Conservation (phyloP, 306 rosid species). For the Ormosia emarginata region DNA sequence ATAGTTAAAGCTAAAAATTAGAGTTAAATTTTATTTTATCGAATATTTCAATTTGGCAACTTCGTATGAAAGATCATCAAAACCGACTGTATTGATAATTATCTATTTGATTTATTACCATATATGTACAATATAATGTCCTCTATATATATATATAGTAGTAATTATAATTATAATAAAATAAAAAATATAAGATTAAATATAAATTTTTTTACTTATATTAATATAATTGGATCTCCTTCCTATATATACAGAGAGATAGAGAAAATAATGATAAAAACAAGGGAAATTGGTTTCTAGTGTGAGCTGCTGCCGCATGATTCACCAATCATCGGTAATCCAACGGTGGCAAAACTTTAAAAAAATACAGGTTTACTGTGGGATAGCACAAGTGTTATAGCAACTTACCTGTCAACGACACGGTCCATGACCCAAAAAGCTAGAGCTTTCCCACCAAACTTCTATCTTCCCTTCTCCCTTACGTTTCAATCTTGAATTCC, state of each 20-base stretch:
- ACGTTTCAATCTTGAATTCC: constrained; percentile 31
- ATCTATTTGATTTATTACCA: background rate
- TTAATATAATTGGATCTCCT: too few relatives aligned
- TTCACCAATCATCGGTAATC: background rate
- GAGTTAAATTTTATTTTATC: too few relatives aligned
- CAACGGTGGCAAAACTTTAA: background rate
- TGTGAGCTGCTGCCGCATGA: background rate
- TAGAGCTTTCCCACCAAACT: constrained; percentile 37
- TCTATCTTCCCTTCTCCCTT: constrained; percentile 7
- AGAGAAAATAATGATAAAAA: too few relatives aligned
- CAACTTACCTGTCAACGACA: background rate
- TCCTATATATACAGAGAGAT: too few relatives aligned
- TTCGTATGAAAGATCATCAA: background rate
- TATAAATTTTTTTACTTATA: too few relatives aligned
- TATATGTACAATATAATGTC: background rate
- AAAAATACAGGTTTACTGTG: background rate
- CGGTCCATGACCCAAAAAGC: constrained; percentile 27
- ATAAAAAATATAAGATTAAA: too few relatives aligned
- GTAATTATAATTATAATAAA: too few relatives aligned
- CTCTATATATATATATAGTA: too few relatives aligned
- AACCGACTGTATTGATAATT: background rate
- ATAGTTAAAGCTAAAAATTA: too few relatives aligned
- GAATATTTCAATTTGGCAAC: background rate
- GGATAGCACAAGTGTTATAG: background rate
- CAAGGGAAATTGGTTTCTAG: background rate